Percentiles rank a stretch among this genome's conserved stretches.
Evolutionary conservation across 306 rosid genomes (phyloP).

Genomic region (Rosa multiflora): DNA sequence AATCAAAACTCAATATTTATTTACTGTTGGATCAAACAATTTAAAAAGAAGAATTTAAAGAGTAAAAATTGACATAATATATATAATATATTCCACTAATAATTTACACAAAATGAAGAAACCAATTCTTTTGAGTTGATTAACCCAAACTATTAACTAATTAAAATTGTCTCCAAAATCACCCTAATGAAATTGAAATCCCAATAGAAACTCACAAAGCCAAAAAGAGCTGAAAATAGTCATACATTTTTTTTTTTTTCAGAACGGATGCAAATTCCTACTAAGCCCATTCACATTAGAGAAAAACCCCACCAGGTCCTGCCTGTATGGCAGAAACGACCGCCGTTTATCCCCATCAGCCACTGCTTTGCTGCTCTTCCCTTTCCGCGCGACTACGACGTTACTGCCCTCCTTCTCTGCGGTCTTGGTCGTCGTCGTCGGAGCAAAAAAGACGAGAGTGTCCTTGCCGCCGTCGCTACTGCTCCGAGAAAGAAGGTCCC

Average conservation of each 20-base stretch:
- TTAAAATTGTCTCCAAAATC: neutral
- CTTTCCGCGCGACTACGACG: conserved; percentile 9
- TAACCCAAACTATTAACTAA: neutral
- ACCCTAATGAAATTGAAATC: neutral
- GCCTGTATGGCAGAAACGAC: conserved; percentile 43
- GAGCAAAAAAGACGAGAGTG: conserved; percentile 13
- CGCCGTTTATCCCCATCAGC: conserved; percentile 38
- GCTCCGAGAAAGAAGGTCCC: conserved; percentile 54
- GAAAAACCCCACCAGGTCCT: conserved; percentile 54
- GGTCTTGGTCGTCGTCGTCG: neutral
- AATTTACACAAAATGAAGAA: conserved; percentile 2
- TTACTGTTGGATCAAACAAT: neutral
- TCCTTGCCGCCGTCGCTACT: conserved; percentile 48
- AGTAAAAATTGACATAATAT: neutral
- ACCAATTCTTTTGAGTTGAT: neutral
- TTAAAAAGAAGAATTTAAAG: neutral
- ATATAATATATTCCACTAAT: neutral
- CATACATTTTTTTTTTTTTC: conserved; percentile 13
- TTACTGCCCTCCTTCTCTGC: conserved; percentile 4
- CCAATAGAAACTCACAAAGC: neutral
- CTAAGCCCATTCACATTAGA: conserved; percentile 45
- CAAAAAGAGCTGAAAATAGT: neutral
- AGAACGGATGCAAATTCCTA: conserved; percentile 53
- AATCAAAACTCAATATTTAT: too few relatives aligned
- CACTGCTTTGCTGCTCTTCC: conserved; percentile 3